Base-by-base conservation (phyloP, 768 basidiomycete species). In the Boletus fagicola region DNA sequence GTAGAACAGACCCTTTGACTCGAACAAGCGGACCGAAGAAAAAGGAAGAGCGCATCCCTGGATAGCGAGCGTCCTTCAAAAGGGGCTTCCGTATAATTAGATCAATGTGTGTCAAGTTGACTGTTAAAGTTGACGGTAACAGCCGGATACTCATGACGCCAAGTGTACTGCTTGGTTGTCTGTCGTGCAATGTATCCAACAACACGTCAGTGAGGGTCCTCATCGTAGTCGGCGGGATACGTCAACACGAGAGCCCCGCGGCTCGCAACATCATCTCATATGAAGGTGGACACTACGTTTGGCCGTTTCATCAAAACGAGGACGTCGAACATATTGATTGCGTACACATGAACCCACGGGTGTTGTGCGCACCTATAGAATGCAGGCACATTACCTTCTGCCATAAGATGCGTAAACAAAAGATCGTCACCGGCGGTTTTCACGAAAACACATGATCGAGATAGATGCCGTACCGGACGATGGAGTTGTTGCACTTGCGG, bases 221-320 rank as follows among this genome's bases (percentile, higher is more conserved):
- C 33, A 47, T 51, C 20, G 30, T 53, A 31, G 36, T 28, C 35
- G 2, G 33, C 28, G 35, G 49, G 13, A 51, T 54, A 55, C 51
- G 59, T 55, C 54, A 59, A 53, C 33, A 31, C 33, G 54, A 35
- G 31, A 53, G 24, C 6, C 35, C 48, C 35, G 16, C 33, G 30
- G 26, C 20, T 26, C 46, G 36, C 51, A 49, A 40, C 45, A 52
- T 33, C 45, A 48, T 44, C 46, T 51, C 57, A 46, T 49, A 52
- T 40, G 24, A 46, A 38, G 50, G 52, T 26, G 35, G 49, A 40
- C 42, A n/a, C 49, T 44, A 49, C 33, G 50, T 30, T 47, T 45
- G 47, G 49, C 47, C 28, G 49, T 50, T 45, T 61, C 63, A 65
- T 68, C 50, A 68, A 68, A 67, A 68, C 57, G 61, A 58, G 64